phyloP scores from a whole-genome alignment of 495 filamentous ascomycete genomes.

The Hypoxylon fragiforme region DNA sequence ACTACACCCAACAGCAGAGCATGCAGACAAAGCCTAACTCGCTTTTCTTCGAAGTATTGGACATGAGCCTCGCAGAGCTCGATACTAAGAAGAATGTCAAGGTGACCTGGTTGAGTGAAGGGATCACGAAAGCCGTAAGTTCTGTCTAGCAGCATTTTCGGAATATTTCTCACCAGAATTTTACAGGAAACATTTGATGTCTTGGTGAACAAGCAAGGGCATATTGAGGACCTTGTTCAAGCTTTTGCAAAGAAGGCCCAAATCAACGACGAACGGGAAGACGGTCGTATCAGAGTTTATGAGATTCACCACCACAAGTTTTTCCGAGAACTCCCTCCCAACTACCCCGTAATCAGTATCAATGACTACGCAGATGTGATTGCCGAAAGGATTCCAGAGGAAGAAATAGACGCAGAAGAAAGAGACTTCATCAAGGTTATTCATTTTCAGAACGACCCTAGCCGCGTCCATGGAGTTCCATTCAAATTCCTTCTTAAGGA shows the following conservation, averaged over 20 bases:
- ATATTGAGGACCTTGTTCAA: conserved; percentile 72
- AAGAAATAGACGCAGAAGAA: conserved; percentile 65
- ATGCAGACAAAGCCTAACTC: conserved; percentile 72
- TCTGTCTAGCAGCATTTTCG: not conserved
- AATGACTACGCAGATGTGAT: conserved; percentile 85
- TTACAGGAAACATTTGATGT: conserved; percentile 72
- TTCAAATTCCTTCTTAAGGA: conserved; percentile 88
- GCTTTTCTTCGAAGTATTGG: conserved; percentile 87
- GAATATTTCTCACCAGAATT: conserved; percentile 33
- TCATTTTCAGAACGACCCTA: conserved; percentile 88
- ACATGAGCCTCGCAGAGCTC: conserved; percentile 88
- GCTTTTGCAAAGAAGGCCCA: conserved; percentile 77
- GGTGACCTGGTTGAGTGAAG: conserved; percentile 83
- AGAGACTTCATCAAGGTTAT: conserved; percentile 73
- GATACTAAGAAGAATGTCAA: conserved; percentile 87
- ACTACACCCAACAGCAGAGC: conserved; percentile 53
- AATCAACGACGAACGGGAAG: conserved; percentile 70
- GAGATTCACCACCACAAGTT: conserved; percentile 79
- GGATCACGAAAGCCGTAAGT: conserved; percentile 83
- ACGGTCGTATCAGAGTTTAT: conserved; percentile 69
- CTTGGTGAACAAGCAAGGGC: conserved; percentile 80
- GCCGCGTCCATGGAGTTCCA: conserved; percentile 74
- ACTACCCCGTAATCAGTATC: conserved; percentile 69
- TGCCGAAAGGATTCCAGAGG: conserved; percentile 78
- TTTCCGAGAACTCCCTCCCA: conserved; percentile 67